phyloP scores from a whole-genome alignment of 768 basidiomycete species.

The Russula lepida region DNA sequence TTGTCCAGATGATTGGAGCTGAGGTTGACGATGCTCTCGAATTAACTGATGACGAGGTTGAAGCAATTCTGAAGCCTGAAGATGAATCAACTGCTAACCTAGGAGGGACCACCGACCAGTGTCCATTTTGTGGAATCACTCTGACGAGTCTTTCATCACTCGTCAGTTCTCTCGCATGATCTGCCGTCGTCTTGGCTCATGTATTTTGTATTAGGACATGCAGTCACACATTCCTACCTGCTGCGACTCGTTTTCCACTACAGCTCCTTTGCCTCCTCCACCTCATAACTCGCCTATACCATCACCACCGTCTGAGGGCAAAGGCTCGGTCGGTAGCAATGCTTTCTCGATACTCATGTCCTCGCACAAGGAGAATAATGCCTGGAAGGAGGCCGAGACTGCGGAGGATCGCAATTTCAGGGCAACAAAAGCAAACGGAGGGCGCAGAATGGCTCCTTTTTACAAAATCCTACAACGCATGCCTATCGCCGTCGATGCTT shows the following conservation, averaged over 20 bases:
- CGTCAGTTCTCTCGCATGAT: conserved; percentile 23
- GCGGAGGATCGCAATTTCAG: conserved; percentile 42
- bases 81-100: conserved; percentile 3
- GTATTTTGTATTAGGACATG: conserved; percentile 32
- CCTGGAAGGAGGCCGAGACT: conserved; percentile 73
- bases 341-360: conserved; percentile 85
- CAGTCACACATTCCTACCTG: conserved; percentile 52
- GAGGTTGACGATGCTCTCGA: conserved; percentile 18
- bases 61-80: conserved; percentile 25
- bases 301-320: conserved; percentile 11
- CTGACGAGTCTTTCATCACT: conserved; percentile 24
- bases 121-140: conserved; percentile 29
- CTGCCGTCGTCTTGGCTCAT: conserved; percentile 5
- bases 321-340: conserved; percentile 26
- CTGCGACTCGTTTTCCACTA: conserved; percentile 32
- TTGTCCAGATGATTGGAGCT: conserved; percentile 28
- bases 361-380: conserved; percentile 69
- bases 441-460: conserved; percentile 77
- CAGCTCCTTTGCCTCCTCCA: background rate
- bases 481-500: conserved; percentile 97
- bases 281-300: conserved; percentile 17
- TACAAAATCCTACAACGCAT: conserved; percentile 95
- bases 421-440: conserved; percentile 39
- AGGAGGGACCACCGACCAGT: conserved; percentile 19
- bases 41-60: conserved; percentile 24